Evolutionary conservation across 2,329 filamentous ascomycete species (phyloP).

Genomic region (Diplodia sapinea): DNA sequence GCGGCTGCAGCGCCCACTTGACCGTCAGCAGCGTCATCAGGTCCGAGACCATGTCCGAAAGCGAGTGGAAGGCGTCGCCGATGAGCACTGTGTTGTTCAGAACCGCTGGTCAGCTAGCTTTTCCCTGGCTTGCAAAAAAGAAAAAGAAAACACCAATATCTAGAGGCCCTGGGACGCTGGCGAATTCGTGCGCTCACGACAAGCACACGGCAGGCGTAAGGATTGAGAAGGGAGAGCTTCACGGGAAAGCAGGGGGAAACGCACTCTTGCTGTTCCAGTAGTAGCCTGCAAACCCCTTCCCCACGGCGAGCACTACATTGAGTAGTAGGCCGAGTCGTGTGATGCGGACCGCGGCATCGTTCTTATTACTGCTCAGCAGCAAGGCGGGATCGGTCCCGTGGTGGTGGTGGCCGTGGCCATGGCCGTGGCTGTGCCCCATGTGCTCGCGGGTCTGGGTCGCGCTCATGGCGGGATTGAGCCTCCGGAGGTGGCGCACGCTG

Average conservation of each 20-base stretch:
- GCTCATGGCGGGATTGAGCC: conserved; percentile 34
- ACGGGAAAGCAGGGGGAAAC: conserved; percentile 26
- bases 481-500: conserved; percentile 40
- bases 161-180: background rate
- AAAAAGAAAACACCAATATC: background rate
- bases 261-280: conserved; percentile 83
- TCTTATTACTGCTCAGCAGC: conserved; percentile 80
- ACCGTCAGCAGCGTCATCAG: conserved; percentile 93
- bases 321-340: conserved; percentile 86
- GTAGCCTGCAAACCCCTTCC: conserved; percentile 91
- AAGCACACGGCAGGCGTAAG: too few species aligned
- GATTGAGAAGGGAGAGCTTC: background rate
- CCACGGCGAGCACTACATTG: conserved; percentile 92
- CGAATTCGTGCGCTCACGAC: conserved; percentile 29
- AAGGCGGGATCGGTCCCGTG: conserved; percentile 81
- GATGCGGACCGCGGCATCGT: conserved; percentile 91
- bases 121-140: background rate
- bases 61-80: conserved; percentile 92
- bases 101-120: background rate
- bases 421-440: conserved; percentile 60
- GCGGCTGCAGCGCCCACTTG: conserved; percentile 86
- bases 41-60: conserved; percentile 94
- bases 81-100: conserved; percentile 65
- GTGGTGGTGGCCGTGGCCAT: conserved; percentile 70
- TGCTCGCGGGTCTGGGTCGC: conserved; percentile 42